Evolutionary conservation across 257 asterid genomes (phyloP), one percentile per base, ranked within the genome.

Genomic region (Solanum etuberosum): DNA sequence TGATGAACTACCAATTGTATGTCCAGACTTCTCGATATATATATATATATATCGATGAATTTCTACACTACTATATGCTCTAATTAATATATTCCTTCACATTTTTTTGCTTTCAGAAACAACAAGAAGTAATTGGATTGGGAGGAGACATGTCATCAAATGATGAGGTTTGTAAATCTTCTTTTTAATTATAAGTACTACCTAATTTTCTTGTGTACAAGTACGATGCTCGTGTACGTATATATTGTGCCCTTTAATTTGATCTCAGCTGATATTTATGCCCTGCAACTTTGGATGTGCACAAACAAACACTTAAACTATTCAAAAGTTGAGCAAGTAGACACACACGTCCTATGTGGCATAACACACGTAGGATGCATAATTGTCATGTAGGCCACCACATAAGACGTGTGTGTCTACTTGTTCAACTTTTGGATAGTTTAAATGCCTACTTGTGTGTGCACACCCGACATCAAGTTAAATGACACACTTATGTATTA

Each of bases 81-180:
- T 72, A 34, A 34, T 34, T 31, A 8, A 20, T 67, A 9, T 35
- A 20, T 86, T 80, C 46, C 16, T 68, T 77, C 43, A 5, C 76
- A 38, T 46, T n/a, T 40, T 83, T 86, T 71, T 78, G 84, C 43
- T 88, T 90, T 21, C 93, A 92, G 98, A 95, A 94, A 89, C 95
- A 92, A 80, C 92, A 93, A 80, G 91, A 94, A 87, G 90, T 83
- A 42, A 74, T 92, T 68, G 94, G 89, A 20, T 88, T 91, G 91
- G 92, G 91, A 88, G 91, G 85, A 23, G 88, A 83, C 85, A 61
- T 85, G 37, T 89, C 89, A 42, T 88, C 86, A 31, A 91, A 88
- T 43, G 89, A 90, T 84, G 98, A 95, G 95, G 98, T 94, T 38
- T 74, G 21, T 23, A 21, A 31, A 37, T 38, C 34, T 74, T 38